Evolutionary conservation across 2,329 filamentous ascomycete genomes (phyloP).

Genomic region (Trichoderma aggressivum): DNA sequence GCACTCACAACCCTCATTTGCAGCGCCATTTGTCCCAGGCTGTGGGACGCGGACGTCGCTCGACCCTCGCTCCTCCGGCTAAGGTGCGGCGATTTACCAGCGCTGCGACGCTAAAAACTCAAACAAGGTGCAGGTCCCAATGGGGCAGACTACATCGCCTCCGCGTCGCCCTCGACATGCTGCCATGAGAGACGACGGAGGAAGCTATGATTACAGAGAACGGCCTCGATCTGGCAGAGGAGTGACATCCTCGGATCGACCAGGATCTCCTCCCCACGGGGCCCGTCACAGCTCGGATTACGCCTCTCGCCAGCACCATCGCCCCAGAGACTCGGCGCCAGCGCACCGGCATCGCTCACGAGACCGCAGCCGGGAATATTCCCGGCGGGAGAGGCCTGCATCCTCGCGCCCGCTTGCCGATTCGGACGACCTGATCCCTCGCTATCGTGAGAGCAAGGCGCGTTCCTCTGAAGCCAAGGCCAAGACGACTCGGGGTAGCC

Average conservation of each 20-base stretch:
- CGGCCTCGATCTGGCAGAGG: slow-evolving; percentile 36
- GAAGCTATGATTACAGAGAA: slow-evolving; percentile 37
- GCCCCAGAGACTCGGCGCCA: slow-evolving; percentile 32
- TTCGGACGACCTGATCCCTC: slow-evolving; percentile 38
- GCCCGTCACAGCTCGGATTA: slow-evolving; percentile 30
- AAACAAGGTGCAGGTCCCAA: slow-evolving; percentile 30
- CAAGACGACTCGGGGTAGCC: slow-evolving; percentile 34
- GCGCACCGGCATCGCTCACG: slow-evolving; percentile 38
- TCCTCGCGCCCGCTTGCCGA: slow-evolving; percentile 29
- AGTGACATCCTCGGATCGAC: slow-evolving; percentile 32
- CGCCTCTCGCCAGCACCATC: slow-evolving; percentile 33
- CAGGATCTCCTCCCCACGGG: slow-evolving; percentile 33
- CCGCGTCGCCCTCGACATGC: slow-evolving; percentile 38
- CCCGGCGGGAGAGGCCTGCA: slow-evolving; percentile 28
- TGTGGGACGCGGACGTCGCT: slow-evolving; percentile 12
- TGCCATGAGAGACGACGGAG: slow-evolving; percentile 41
- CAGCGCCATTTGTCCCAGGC: background rate
- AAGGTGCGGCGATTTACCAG: slow-evolving; percentile 39
- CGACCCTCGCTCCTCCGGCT: slow-evolving; percentile 33
- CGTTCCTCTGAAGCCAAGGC: slow-evolving; percentile 32
- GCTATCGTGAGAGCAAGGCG: slow-evolving; percentile 34
- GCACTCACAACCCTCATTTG: background rate
- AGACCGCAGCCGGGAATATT: slow-evolving; percentile 37
- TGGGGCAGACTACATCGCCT: slow-evolving; percentile 33
- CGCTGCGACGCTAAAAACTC: slow-evolving; percentile 39